Conservation (phyloP, 2,329 filamentous ascomycete species). For the Colletotrichum scovillei region DNA sequence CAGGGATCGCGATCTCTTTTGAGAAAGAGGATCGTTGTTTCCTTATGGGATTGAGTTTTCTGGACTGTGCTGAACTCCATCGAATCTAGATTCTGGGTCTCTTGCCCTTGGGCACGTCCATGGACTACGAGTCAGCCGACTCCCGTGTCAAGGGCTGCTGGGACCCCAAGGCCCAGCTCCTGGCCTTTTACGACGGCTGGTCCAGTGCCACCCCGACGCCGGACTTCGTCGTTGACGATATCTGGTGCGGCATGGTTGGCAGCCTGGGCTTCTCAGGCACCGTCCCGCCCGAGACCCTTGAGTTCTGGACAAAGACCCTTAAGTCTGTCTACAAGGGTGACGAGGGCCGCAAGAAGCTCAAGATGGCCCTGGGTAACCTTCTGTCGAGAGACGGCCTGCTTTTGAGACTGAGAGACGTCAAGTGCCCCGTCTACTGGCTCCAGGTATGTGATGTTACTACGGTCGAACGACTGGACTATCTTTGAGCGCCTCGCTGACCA, state of each 20-base stretch:
- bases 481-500: conserved; percentile 17
- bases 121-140: conserved; percentile 62
- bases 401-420: conserved; percentile 56
- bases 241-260: conserved; percentile 58
- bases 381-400: conserved; percentile 60
- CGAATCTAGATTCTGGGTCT: conserved; percentile 56
- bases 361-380: conserved; percentile 57
- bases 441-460: conserved; percentile 50
- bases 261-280: conserved; percentile 57
- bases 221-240: conserved; percentile 59
- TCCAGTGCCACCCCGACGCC: conserved; percentile 50
- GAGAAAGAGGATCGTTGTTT: background rate
- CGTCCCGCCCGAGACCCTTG: conserved; percentile 48
- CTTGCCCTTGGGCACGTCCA: conserved; percentile 60
- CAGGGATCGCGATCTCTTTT: background rate
- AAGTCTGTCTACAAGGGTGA: conserved; percentile 60
- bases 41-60: background rate
- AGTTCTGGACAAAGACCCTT: conserved; percentile 59
- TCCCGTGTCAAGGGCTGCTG: conserved; percentile 60
- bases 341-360: conserved; percentile 59
- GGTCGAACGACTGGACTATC: no score
- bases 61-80: background rate
- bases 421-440: conserved; percentile 64
- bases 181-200: conserved; percentile 57
- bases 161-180: conserved; percentile 56